phyloP scores from a whole-genome alignment of 768 basidiomycete genomes.

The Russula virescens region DNA sequence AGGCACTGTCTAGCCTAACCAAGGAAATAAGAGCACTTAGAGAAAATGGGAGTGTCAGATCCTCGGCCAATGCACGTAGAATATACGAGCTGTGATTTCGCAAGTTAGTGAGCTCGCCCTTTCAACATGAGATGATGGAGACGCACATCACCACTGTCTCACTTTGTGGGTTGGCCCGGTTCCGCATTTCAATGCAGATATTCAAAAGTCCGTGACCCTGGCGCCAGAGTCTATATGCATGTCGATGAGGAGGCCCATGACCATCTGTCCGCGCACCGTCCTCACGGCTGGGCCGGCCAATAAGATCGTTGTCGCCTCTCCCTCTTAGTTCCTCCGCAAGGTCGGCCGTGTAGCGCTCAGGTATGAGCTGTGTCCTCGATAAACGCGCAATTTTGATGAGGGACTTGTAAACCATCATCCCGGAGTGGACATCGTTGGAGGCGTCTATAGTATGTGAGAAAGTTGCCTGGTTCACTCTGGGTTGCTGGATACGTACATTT shows the following conservation, averaged over 20 bases:
- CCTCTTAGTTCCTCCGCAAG: conserved; percentile 23
- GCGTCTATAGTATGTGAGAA: conserved; percentile 36
- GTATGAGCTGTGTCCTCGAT: conserved; percentile 23
- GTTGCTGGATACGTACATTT: conserved; percentile 31
- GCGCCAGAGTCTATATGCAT: conserved; percentile 45
- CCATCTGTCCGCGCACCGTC: not conserved
- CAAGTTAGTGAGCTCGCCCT: not conserved
- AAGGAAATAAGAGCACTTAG: conserved; percentile 33
- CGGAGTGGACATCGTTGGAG: conserved; percentile 47
- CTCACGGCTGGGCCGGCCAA: not conserved
- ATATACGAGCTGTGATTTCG: conserved; percentile 37
- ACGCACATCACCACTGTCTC: conserved; percentile 45
- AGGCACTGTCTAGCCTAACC: conserved; percentile 36
- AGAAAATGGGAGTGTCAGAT: conserved; percentile 35
- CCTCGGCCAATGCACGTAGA: conserved; percentile 37
- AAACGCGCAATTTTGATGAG: conserved; percentile 33
- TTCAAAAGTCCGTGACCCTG: conserved; percentile 31
- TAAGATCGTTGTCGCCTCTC: not conserved
- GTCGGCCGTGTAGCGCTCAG: conserved; percentile 28
- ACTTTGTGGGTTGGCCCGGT: conserved; percentile 37
- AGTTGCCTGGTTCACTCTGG: not conserved
- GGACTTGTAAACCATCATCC: conserved; percentile 39
- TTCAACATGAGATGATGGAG: not conserved
- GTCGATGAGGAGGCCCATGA: conserved; percentile 28
- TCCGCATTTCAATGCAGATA: conserved; percentile 38